Conservation (phyloP, 768 basidiomycete species). For the Auriculariales sp. region DNA sequence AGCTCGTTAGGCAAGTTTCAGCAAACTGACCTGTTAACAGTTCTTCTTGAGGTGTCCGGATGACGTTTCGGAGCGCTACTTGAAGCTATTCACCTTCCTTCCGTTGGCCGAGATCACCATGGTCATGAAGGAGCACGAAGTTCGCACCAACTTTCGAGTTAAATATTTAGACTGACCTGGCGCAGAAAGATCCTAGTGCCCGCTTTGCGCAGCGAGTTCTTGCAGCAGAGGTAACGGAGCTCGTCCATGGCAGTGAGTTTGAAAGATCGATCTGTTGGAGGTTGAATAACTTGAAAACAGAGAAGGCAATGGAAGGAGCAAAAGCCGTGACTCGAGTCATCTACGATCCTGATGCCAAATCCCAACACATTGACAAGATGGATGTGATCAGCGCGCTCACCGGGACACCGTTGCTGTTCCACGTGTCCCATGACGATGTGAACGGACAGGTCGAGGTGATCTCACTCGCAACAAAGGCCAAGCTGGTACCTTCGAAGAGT, state of each 20-base stretch:
- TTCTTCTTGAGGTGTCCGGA: slow-evolving; percentile 81
- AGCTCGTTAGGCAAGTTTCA: not conserved
- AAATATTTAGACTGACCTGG: not conserved
- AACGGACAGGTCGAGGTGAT: slow-evolving; percentile 38
- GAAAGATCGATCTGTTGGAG: slow-evolving; percentile 1
- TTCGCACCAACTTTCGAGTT: not conserved
- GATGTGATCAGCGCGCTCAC: slow-evolving; percentile 47
- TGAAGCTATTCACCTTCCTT: slow-evolving; percentile 74
- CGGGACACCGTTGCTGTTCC: slow-evolving; percentile 47
- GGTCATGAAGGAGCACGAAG: slow-evolving; percentile 39
- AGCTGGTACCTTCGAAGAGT: slow-evolving; percentile 53
- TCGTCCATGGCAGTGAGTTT: slow-evolving; percentile 45
- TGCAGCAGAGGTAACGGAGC: slow-evolving; percentile 43
- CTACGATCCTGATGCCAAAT: slow-evolving; percentile 23
- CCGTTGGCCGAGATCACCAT: slow-evolving; percentile 39
- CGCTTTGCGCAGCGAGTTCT: slow-evolving; percentile 36
- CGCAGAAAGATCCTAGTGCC: slow-evolving; percentile 20
- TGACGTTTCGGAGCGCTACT: slow-evolving; percentile 61
- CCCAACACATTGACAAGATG: slow-evolving; percentile 34
- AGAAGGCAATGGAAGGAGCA: slow-evolving; percentile 25
- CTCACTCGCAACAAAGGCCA: slow-evolving; percentile 45
- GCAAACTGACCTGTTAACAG: slow-evolving; percentile 23
- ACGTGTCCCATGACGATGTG: slow-evolving; percentile 33
- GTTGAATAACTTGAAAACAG: slow-evolving; percentile 14
- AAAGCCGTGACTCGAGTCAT: slow-evolving; percentile 30